A percentile compares a stretch with the other conserved stretches of the same genome.
These are phyloP conservation scores for Tricholoma saponaceum DNA, from an alignment of 768 basidiomycete species.

Conservation along the genomic window DNA sequence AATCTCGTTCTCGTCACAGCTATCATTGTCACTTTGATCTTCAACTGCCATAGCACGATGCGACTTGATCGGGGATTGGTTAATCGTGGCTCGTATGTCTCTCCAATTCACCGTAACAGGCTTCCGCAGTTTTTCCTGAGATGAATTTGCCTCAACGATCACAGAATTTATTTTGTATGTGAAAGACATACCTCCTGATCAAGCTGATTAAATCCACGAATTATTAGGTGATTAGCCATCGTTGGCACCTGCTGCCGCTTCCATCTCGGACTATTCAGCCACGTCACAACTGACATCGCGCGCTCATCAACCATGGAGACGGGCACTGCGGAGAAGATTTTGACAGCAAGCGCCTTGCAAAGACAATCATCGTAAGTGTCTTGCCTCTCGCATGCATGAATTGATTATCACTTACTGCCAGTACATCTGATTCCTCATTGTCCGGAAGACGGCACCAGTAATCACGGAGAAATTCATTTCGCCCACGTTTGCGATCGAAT, in stretches of 20 bases:
- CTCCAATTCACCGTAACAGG: no score
- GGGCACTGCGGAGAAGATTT: slow-evolving; percentile 6
- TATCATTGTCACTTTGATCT: not conserved
- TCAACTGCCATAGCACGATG: not conserved
- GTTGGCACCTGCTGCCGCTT: slow-evolving; percentile 10
- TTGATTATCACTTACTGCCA: not conserved
- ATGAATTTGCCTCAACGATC: not conserved
- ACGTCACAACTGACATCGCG: slow-evolving; percentile 16
- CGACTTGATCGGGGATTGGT: not conserved
- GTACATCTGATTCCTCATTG: not conserved
- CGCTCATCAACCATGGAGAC: slow-evolving; percentile 17
- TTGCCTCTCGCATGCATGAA: not conserved
- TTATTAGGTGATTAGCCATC: not conserved
- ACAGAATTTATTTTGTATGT: not conserved
- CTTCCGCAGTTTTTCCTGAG: not conserved
- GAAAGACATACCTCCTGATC: not conserved
- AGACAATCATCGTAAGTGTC: not conserved
- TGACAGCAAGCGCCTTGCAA: not conserved
- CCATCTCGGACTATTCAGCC: slow-evolving; percentile 13
- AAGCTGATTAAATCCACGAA: not conserved
- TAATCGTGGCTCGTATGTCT: not conserved
- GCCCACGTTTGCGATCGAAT: not conserved
- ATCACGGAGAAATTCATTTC: not conserved
- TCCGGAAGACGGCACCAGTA: not conserved
- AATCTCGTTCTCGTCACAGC: not conserved